These are phyloP conservation scores for Niveomyces coronatus DNA, from an alignment of 2,329 filamentous ascomycete genomes.

Conservation along the genomic window DNA sequence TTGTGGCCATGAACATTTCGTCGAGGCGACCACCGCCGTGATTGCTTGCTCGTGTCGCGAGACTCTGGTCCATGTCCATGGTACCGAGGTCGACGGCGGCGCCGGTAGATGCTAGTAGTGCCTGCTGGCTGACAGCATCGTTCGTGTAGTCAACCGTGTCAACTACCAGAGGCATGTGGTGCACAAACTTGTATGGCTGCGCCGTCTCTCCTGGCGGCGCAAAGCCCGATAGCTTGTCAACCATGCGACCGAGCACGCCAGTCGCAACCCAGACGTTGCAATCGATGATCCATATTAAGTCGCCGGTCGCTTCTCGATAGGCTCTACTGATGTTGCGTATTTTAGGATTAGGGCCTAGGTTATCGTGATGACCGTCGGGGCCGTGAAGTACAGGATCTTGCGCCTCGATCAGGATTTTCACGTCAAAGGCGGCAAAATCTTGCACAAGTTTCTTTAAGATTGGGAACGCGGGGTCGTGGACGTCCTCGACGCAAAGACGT, in stretches of 20 bases:
- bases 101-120: constrained; percentile 24
- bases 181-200: constrained; percentile 78
- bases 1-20: constrained; percentile 87
- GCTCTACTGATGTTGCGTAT: constrained; percentile 92
- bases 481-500: constrained; percentile 69
- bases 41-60: constrained; percentile 21
- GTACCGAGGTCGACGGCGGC: constrained; percentile 16
- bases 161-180: constrained; percentile 84
- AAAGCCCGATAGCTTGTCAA: constrained; percentile 72
- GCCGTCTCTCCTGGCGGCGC: constrained; percentile 35
- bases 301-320: constrained; percentile 77
- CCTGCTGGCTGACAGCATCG: constrained; percentile 14
- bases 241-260: constrained; percentile 76
- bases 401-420: constrained; percentile 66
- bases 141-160: constrained; percentile 43
- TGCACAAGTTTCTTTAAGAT: constrained; percentile 59
- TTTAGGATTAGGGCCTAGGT: constrained; percentile 93
- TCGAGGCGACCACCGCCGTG: constrained; percentile 74
- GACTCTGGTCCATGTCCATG: constrained; percentile 6
- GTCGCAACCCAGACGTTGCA: constrained; percentile 89
- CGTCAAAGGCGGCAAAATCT: constrained; percentile 65
- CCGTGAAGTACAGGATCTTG: constrained; percentile 63
- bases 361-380: constrained; percentile 35
- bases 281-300: constrained; percentile 90
- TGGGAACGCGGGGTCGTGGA: constrained; percentile 65